These are phyloP conservation scores for Zygosaccharomyces siamensis DNA, from an alignment of 805 yeast species.

Conservation along the genomic window DNA sequence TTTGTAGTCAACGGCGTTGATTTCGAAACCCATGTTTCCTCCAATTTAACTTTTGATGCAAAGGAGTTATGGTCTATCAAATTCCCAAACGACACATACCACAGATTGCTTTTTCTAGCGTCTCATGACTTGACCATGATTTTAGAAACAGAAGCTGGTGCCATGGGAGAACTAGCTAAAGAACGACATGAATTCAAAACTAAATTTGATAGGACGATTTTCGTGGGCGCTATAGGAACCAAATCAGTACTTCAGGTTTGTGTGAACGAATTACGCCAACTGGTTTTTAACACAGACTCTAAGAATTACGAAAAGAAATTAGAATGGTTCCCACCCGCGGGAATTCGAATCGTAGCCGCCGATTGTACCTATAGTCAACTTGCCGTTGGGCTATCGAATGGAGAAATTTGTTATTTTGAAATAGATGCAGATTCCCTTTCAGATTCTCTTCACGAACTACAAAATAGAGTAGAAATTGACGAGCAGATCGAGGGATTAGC, in stretches of 20 bases:
- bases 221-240: constrained; percentile 62
- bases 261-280: constrained; percentile 61
- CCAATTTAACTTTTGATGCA: constrained; percentile 69
- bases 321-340: constrained; percentile 84
- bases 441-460: constrained; percentile 60
- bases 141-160: constrained; percentile 36
- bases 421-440: constrained; percentile 37
- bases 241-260: constrained; percentile 68
- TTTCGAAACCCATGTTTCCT: constrained; percentile 58
- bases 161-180: constrained; percentile 60
- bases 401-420: constrained; percentile 80
- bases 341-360: constrained; percentile 56
- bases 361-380: constrained; percentile 65
- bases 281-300: constrained; percentile 30
- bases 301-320: constrained; percentile 31
- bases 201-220: constrained; percentile 54
- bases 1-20: constrained; percentile 52
- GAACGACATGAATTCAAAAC: constrained; percentile 67
- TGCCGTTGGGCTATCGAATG: constrained; percentile 63
- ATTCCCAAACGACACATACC: constrained; percentile 29
- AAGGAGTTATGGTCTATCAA: constrained; percentile 61
- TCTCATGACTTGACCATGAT: constrained; percentile 24
- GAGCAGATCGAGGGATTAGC: constrained; percentile 51
- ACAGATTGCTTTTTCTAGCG: constrained; percentile 24
- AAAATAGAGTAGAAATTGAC: constrained; percentile 51